phyloP scores from a whole-genome alignment of 2,329 filamentous ascomycete genomes.

The Lasiodiplodia sp. region DNA sequence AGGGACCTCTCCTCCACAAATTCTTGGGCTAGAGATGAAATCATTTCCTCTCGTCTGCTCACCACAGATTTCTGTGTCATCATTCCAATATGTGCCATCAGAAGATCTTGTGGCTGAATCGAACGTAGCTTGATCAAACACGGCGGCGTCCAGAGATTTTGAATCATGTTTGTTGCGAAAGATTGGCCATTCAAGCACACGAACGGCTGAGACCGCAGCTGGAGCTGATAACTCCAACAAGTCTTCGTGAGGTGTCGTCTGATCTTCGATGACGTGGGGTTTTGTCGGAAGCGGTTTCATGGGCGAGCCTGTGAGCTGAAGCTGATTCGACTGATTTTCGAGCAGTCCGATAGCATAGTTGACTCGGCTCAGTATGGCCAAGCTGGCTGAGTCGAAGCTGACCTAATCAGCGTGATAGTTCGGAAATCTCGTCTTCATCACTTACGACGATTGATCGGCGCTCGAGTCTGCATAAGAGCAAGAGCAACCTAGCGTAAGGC shows the following conservation, averaged over 20 bases:
- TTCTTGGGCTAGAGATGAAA: constrained; percentile 29
- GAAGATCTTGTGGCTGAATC: constrained; percentile 19
- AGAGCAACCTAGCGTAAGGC: constrained; percentile 29
- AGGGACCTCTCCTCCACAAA: constrained; percentile 40
- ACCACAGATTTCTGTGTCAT: neutral
- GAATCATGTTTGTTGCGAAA: constrained; percentile 38
- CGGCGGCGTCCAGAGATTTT: constrained; percentile 31
- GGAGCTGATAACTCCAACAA: constrained; percentile 13
- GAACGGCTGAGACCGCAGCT: constrained; percentile 33
- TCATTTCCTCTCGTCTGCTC: neutral
- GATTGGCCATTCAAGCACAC: constrained; percentile 42
- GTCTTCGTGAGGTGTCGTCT: neutral
- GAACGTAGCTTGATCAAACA: constrained; percentile 22
- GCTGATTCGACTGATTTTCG: constrained; percentile 28
- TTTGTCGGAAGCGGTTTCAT: neutral
- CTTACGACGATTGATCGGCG: constrained; percentile 29
- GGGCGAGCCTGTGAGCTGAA: neutral
- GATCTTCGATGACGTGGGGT: constrained; percentile 30
- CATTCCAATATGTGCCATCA: neutral
- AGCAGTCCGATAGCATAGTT: constrained; percentile 38
- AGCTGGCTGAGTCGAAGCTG: constrained; percentile 49
- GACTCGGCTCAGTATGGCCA: constrained; percentile 45
- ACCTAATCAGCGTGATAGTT: constrained; percentile 6
- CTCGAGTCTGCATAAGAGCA: constrained; percentile 31
- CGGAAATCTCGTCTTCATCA: neutral